phyloP scores from a whole-genome alignment of 441 rosid genomes.

The Pelargonium fulgidum region DNA sequence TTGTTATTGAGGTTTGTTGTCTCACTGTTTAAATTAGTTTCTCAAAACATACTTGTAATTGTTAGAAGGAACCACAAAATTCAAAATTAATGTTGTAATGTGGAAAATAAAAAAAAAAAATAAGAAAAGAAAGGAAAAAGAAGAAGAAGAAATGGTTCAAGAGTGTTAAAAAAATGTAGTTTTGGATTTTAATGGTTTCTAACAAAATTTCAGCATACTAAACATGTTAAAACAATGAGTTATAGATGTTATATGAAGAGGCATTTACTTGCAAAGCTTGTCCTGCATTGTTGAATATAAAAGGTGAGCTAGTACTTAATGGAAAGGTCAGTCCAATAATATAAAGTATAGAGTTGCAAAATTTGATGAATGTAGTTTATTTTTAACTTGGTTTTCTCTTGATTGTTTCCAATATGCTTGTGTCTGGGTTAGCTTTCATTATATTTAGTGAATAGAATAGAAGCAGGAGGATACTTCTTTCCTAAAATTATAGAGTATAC shows the following conservation, averaged over 20 bases:
- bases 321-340: not conserved
- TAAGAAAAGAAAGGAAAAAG: not conserved
- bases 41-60: not conserved
- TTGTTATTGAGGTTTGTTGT: too few relatives aligned
- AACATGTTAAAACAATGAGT: not conserved
- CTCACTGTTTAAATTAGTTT: not conserved
- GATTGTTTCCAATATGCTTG: not conserved
- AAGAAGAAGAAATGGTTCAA: not conserved
- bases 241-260: not conserved
- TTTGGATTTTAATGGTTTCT: not conserved
- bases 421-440: not conserved
- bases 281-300: not conserved
- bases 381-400: not conserved
- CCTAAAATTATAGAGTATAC: not conserved
- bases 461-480: not conserved
- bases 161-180: not conserved
- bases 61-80: not conserved
- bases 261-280: not conserved
- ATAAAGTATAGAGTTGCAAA: too few relatives aligned
- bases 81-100: too few relatives aligned
- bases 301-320: not conserved
- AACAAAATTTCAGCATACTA: too few relatives aligned
- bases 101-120: too few relatives aligned
- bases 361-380: too few relatives aligned
- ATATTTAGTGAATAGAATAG: not conserved